Base-by-base conservation (phyloP, 306 rosid genomes). In the Prunus fruticosa region DNA sequence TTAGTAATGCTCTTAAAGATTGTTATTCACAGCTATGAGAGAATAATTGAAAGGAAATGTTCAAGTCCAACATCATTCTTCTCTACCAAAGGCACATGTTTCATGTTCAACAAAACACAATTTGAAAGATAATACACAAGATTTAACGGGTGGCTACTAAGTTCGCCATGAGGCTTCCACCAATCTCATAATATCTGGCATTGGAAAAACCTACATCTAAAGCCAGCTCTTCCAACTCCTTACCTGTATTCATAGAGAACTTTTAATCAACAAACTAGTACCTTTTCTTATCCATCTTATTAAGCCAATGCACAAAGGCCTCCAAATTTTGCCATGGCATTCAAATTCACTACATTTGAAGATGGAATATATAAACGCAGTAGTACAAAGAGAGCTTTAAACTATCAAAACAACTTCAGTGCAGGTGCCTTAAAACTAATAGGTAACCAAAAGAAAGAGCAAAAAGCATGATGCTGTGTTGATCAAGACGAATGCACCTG, bases 131-230 rank as follows among this genome's bases (percentile, higher is more conserved):
- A 47, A 67, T 19, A 50, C 14, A 53, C 72, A 71, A 72, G 67
- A 66, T 47, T 79, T 81, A 92, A 64, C 87, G 89, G 28, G 76
- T 81, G 64, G 97, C 97, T 43, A 96, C 97, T 76, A 96, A 84
- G 83, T 91, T 91, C 45, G 97, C 99, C 97, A 91, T 92, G 64
- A 96, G 71, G 85, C 97, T 91, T 77, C 99, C 91, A 47, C 88
- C 73, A 67, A 96, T 88, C 86, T 96, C 99, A 81, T 92, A 91
- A 85, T 85, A 92, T 12, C 34, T 75, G 32, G 92, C 93, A 47
- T 80, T 71, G 13, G 98, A 89, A 83, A 96, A 96, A 64, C 97
- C 97, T 20, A 89, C 93, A 72, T 91, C 91, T 75, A 88, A 73
- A 52, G 96, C 96, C 64, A 96, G 91, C 69, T 86, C 74, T 87